Percentiles rank a stretch among this genome's conserved stretches.
Evolutionary conservation across 2,329 filamentous ascomycete species (phyloP).

Genomic region (Hypoxylon sp.): DNA sequence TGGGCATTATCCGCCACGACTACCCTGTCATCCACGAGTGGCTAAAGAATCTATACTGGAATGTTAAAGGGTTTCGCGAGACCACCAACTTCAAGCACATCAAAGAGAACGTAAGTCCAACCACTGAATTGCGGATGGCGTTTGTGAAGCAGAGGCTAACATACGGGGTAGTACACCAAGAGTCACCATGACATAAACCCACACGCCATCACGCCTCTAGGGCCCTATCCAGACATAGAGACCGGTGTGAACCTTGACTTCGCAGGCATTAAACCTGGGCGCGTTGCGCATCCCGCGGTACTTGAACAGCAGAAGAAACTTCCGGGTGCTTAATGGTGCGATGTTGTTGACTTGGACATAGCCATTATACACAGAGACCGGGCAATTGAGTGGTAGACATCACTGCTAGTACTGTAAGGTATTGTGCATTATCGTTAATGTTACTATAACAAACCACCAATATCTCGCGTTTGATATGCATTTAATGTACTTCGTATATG

Average conservation of each 20-base stretch:
- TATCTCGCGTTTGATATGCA: constrained; percentile 5
- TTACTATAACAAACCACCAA: background rate
- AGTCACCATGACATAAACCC: constrained; percentile 71
- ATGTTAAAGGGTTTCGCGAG: constrained; percentile 64
- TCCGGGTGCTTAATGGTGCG: constrained; percentile 31
- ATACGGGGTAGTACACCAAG: constrained; percentile 58
- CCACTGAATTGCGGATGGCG: background rate
- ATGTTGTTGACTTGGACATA: background rate
- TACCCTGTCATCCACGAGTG: constrained; percentile 72
- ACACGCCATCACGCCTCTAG: constrained; percentile 70
- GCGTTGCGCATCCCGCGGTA: constrained; percentile 58
- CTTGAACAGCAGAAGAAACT: constrained; percentile 49
- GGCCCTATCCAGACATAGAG: constrained; percentile 70
- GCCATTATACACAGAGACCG: background rate
- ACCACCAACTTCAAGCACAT: constrained; percentile 75
- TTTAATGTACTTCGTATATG: background rate
- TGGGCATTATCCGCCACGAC: constrained; percentile 69
- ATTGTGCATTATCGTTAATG: constrained; percentile 19
- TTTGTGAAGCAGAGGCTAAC: constrained; percentile 7
- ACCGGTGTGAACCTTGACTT: constrained; percentile 62
- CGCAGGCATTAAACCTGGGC: constrained; percentile 60
- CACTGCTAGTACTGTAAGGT: constrained; percentile 3
- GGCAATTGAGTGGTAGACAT: background rate
- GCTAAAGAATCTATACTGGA: constrained; percentile 70
- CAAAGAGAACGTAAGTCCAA: constrained; percentile 66